phyloP scores from a whole-genome alignment of 768 basidiomycete genomes.

The Suillus cothurnatus region DNA sequence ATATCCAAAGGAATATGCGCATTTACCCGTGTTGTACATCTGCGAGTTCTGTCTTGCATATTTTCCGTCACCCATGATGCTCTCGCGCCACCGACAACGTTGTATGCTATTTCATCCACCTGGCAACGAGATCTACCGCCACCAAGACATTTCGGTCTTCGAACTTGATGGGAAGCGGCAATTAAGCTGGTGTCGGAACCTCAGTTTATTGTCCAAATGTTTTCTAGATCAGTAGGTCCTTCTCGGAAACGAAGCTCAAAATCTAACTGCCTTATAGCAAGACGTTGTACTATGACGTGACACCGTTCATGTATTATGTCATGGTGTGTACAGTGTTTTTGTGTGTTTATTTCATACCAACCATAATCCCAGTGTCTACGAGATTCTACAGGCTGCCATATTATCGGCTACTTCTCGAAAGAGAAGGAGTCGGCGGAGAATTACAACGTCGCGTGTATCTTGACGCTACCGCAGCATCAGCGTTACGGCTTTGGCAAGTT shows the following conservation, averaged over 20 bases:
- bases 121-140: constrained; percentile 98
- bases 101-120: constrained; percentile 94
- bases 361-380: constrained; percentile 60
- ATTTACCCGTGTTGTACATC: constrained; percentile 92
- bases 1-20: constrained; percentile 97
- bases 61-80: constrained; percentile 89
- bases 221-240: constrained; percentile 93
- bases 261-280: constrained; percentile 55
- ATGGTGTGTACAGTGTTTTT: constrained; percentile 61
- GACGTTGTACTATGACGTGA: constrained; percentile 99
- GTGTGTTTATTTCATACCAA: constrained; percentile 16
- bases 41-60: constrained; percentile 98
- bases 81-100: constrained; percentile 86
- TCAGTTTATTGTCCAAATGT: constrained; percentile 95
- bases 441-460: constrained; percentile 98
- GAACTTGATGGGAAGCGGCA: constrained; percentile 98
- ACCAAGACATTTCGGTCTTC: constrained; percentile 96
- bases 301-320: constrained; percentile 99
- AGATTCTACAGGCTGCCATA: constrained; percentile 88
- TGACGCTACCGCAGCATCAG: constrained; percentile 98
- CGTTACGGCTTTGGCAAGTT: constrained; percentile 94
- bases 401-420: constrained; percentile 98
- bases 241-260: constrained; percentile 11
- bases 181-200: constrained; percentile 93
- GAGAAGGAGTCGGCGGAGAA: constrained; percentile 98